Base-by-base conservation (phyloP, 495 filamentous ascomycete species). In the Penicillium coprophilum region DNA sequence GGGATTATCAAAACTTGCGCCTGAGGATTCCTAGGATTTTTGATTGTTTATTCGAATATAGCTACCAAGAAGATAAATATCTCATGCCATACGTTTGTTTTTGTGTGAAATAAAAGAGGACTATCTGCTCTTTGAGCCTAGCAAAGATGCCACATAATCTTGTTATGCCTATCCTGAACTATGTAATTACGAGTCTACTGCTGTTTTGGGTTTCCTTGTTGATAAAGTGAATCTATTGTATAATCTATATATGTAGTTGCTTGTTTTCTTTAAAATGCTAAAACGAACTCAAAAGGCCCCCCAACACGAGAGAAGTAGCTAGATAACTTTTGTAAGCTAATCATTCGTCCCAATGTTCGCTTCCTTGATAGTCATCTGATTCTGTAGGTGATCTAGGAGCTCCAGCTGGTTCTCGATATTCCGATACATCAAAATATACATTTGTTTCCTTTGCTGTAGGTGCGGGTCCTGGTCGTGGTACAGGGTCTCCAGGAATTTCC, bases 1-100 rank as follows among this genome's bases (percentile, higher is more conserved):
- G 17, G 60, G 58, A 11, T 59, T 65, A 36, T 74, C 71, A 15
- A 70, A 63, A 28, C 54, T 65, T 46, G 64, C 53, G 34, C 60
- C 53, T 38, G 51, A 57, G 15, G 50, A 59, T 43, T 53, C 11
- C 4, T 48, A 43, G 9, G 20, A 23, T 23, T 0, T 19, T 21
- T 43, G 15, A 39, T 39, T 27, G 24, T 27, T 27, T 27, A 27
- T 27, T 27, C 4, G 4, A 27, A 27, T 27, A 27, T 4, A 27
- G 24, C 24, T 27, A 27, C 7, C 24, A 27, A 4, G 24, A 27
- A 27, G 24, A 4, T 27, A 27, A 40, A 2, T n/a, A 8, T n/a
- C 39, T 10, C 39, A 41, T 36, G 15, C 1, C 13, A 36, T 36
- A 36, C 13, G 2, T 36, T 6, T 13, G 15, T 5, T 12, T 15